Base-by-base conservation (phyloP, 2,329 filamentous ascomycete species). In the Elsinoe ampelina region DNA sequence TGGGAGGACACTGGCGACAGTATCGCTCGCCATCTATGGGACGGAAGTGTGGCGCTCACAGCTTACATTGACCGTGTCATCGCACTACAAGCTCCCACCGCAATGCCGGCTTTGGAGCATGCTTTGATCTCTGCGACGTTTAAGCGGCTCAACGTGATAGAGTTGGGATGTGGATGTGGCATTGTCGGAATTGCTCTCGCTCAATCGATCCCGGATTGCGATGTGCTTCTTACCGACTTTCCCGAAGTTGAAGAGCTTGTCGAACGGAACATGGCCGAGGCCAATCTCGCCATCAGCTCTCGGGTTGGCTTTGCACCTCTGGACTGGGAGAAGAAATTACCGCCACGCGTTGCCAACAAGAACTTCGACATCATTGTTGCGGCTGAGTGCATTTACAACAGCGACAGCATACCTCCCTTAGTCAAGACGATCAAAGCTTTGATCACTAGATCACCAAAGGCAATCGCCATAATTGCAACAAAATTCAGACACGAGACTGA, bases 381-480 rank as follows among this genome's bases (percentile, higher is more conserved):
- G 1, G 82, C 83, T 1, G 85, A 89, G 66, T 88, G 85, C 69
- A 88, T 84, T 1, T 89, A 89, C 70, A 88, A 88, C 66, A 73
- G 79, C 13, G 83, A 86, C 63, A 85, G 81, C 58, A 77, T 84
- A 54, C 80, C 82, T 2, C 76, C 80, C 20, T 71, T 88, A 36
- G 83, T 87, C 6, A 70, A 71, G 26, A 83, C 82, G 1, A 70
- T 88, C 8, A 63, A 65, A 19, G 71, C 68, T 8, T 68, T 86
- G 50, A 68, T 76, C 41, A 64, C 68, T 15, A 66, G 66, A 30
- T 80, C 77, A 5, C 78, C 80, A 1, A 67, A 73, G 58, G 74
- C 76, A 0, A 63, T 79, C 22, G 68, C 84, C 19, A 68, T 84
- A 13, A 73, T 88, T 22, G 81, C 83, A 1, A 80, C 85, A 70